Evolutionary conservation across 2,329 filamentous ascomycete species (phyloP), one percentile per base, ranked within the genome.

Genomic region (Fusarium anguioides): DNA sequence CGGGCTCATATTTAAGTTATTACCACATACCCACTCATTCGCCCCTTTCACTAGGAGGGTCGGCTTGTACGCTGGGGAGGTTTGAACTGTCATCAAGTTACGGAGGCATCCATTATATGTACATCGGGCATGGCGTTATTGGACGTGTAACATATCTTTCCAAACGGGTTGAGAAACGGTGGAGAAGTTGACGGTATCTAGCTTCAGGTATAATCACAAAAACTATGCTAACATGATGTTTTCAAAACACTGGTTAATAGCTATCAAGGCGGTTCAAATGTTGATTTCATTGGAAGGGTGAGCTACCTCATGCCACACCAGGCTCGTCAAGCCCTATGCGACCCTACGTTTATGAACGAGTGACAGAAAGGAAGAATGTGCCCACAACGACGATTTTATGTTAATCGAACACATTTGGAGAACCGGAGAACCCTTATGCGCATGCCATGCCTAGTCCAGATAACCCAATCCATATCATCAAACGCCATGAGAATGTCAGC

Each of bases 121-220:
- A 76, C 76, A 79, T 79, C 64, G 71, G 76, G 75, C 73, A 77
- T 70, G 77, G 78, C 77, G 78, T 79, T 79, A 62, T 63, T 73
- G 74, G 74, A 72, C 66, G 65, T 80, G 75, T 79, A 78, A 66
- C 60, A 61, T 68, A 65, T 68, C 49, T 62, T 75, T 76, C 73
- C 73, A 71, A 68, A 71, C 69, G 74, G 68, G 70, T 75, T 72
- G 73, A 75, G 56, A 63, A 60, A 55, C 55, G 66, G 59, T 29
- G 64, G 65, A 64, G 59, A 70, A 68, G 60, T 64, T 64, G 64
- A 73, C 64, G 51, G 63, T 54, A 68, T 68, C 42, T 71, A 66
- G 61, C 49, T 71, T 66, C 47, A 58, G 44, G 53, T 50, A 58
- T 54, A 58, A 42, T 46, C 41, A 42, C 44, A 49, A 54, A 54